Evolutionary conservation across 768 basidiomycete species (phyloP).

Genomic region (Hygrocybe punicea): DNA sequence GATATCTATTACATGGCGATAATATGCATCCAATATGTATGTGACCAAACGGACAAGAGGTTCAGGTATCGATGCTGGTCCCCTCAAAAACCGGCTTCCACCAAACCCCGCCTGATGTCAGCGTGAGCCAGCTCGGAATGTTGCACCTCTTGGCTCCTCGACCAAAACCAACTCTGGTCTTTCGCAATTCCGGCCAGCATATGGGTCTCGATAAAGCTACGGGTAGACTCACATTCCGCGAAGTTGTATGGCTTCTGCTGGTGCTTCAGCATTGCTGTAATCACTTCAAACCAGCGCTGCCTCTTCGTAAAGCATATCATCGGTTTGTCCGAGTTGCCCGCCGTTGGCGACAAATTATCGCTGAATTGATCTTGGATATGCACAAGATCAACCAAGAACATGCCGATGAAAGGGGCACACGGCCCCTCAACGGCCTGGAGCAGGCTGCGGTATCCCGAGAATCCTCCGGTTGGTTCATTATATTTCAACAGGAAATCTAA

Average conservation of each 20-base stretch:
- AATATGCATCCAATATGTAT: background rate
- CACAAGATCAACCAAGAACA: slow-evolving; percentile 59
- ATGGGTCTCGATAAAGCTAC: slow-evolving; percentile 46
- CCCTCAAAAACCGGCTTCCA: slow-evolving; percentile 60
- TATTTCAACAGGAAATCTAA: slow-evolving; percentile 52
- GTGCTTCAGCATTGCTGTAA: slow-evolving; percentile 54
- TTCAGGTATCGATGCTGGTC: slow-evolving; percentile 7
- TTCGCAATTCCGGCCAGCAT: slow-evolving; percentile 40
- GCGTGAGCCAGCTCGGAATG: slow-evolving; percentile 56
- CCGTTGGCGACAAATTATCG: slow-evolving; percentile 29
- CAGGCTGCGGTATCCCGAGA: slow-evolving; percentile 51
- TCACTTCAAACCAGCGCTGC: slow-evolving; percentile 54
- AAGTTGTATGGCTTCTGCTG: slow-evolving; percentile 52
- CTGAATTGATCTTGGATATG: slow-evolving; percentile 51
- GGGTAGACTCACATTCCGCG: slow-evolving; percentile 43
- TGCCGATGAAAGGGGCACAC: slow-evolving; percentile 66
- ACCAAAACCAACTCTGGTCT: slow-evolving; percentile 55
- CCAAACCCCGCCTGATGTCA: slow-evolving; percentile 64
- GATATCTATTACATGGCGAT: background rate
- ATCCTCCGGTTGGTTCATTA: slow-evolving; percentile 58
- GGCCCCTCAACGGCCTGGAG: slow-evolving; percentile 50
- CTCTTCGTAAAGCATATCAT: slow-evolving; percentile 53
- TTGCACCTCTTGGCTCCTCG: slow-evolving; percentile 57
- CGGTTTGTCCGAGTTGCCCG: slow-evolving; percentile 1
- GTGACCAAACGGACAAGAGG: slow-evolving; percentile 8